Percentiles rank a stretch among this genome's conserved stretches.
These are phyloP conservation scores for Glomus cerebriforme DNA, from an alignment of 192 early-diverging fungal genomes.

Conservation along the genomic window DNA sequence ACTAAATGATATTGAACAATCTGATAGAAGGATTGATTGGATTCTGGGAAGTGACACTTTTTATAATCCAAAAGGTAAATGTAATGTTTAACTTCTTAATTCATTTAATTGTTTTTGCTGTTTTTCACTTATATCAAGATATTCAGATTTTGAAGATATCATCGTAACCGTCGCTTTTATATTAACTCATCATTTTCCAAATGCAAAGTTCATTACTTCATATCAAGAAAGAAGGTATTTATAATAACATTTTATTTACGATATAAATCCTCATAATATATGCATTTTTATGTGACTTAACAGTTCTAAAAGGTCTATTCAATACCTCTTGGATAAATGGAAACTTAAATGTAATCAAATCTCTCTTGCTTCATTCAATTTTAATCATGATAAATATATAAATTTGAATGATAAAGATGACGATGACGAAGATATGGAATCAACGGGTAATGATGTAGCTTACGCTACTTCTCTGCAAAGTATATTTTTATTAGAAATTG, in stretches of 20 bases:
- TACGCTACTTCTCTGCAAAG: neutral
- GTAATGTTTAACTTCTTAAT: neutral
- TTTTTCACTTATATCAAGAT: neutral
- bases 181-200: slow-evolving; percentile 52
- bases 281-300: neutral
- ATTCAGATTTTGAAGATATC: slow-evolving; percentile 66
- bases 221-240: slow-evolving; percentile 69
- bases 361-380: slow-evolving; percentile 13
- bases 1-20: slow-evolving; percentile 32
- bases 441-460: neutral
- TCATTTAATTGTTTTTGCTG: neutral
- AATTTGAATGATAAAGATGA: neutral
- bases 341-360: slow-evolving; percentile 22
- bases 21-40: slow-evolving; percentile 41
- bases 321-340: slow-evolving; percentile 31
- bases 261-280: neutral
- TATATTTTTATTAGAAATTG: slow-evolving; percentile 22
- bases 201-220: slow-evolving; percentile 63
- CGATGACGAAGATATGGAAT: neutral
- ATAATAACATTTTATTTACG: neutral
- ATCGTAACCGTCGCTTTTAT: slow-evolving; percentile 62
- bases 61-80: slow-evolving; percentile 56
- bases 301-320: slow-evolving; percentile 27
- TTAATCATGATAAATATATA: slow-evolving; percentile 27
- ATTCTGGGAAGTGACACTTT: slow-evolving; percentile 62